Conservation (phyloP, 2,329 filamentous ascomycete genomes). For the Cladophialophora chaetospira region DNA sequence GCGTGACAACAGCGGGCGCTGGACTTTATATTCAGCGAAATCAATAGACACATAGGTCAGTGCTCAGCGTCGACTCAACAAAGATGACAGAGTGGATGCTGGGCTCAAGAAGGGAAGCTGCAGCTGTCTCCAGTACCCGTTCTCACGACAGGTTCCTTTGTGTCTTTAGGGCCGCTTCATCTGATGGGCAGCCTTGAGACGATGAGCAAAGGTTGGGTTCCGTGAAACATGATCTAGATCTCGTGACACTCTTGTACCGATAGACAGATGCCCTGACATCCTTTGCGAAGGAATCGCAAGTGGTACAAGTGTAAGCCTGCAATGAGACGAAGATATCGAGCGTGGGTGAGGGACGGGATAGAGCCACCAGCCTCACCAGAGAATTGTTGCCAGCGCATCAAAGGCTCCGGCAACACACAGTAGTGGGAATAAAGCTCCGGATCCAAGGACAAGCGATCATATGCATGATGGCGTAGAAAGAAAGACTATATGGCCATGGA, state of each 20-base stretch:
- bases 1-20: conserved; percentile 1
- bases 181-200: conserved; percentile 24
- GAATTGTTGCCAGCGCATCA: conserved; percentile 28
- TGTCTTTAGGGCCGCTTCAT: conserved; percentile 26
- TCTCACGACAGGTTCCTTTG: conserved; percentile 20
- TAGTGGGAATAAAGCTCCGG: conserved; percentile 16
- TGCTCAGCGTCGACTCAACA: conserved; percentile 8
- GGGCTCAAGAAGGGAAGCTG: conserved; percentile 24
- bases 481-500: conserved; percentile 11
- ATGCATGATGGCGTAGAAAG: conserved; percentile 30
- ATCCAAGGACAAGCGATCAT: conserved; percentile 26
- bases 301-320: conserved; percentile 23
- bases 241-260: conserved; percentile 29
- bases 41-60: conserved; percentile 8
- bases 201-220: conserved; percentile 15
- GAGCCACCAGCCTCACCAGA: conserved; percentile 24
- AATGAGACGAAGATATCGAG: conserved; percentile 19
- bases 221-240: conserved; percentile 31
- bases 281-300: conserved; percentile 25
- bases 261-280: conserved; percentile 25
- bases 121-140: conserved; percentile 24
- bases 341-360: conserved; percentile 27
- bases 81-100: conserved; percentile 15
- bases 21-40: conserved; percentile 20
- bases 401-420: conserved; percentile 17